A percentile compares a stretch with the other conserved stretches of the same genome.
phyloP scores from a whole-genome alignment of 1,139 yeast species.

The Taiozyma onychis region DNA sequence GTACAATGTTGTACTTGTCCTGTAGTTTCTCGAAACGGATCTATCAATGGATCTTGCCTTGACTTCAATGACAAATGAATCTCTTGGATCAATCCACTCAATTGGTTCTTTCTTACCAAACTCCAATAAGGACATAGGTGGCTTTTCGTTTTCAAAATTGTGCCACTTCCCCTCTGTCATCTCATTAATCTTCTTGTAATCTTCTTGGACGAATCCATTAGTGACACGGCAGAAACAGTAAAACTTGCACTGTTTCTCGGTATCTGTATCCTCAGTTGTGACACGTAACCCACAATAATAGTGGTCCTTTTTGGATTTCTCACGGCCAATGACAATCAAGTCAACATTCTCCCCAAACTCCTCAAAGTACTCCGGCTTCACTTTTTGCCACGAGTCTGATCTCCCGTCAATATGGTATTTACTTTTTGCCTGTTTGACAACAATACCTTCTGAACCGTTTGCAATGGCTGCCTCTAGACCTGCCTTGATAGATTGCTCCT shows the following conservation, averaged over 20 bases:
- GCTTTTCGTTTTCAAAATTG: constrained; percentile 30
- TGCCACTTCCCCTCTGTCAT: constrained; percentile 61
- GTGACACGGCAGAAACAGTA: constrained; percentile 76
- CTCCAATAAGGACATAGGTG: constrained; percentile 39
- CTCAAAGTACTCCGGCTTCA: constrained; percentile 85
- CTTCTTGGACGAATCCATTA: constrained; percentile 70
- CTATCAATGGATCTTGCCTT: constrained; percentile 72
- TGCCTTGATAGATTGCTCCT: constrained; percentile 46
- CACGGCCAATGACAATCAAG: constrained; percentile 70
- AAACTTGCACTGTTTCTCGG: constrained; percentile 27
- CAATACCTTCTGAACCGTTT: constrained; percentile 73
- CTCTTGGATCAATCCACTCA: constrained; percentile 73
- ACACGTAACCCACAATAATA: constrained; percentile 66
- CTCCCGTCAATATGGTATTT: constrained; percentile 57
- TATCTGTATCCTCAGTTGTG: constrained; percentile 29
- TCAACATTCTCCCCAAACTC: constrained; percentile 88
- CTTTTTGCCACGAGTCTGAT: constrained; percentile 68
- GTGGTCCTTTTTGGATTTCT: constrained; percentile 67
- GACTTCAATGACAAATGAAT: constrained; percentile 77
- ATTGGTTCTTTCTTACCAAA: constrained; percentile 64
- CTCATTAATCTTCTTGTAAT: constrained; percentile 53
- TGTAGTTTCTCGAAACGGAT: constrained; percentile 43
- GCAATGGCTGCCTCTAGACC: constrained; percentile 56
- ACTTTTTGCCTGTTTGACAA: constrained; percentile 61
- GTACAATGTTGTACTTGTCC: constrained; percentile 65